A percentile compares a stretch with the other conserved stretches of the same genome.
Evolutionary conservation across 2,329 filamentous ascomycete genomes (phyloP).

Genomic region (Botryosphaeria dothidea): DNA sequence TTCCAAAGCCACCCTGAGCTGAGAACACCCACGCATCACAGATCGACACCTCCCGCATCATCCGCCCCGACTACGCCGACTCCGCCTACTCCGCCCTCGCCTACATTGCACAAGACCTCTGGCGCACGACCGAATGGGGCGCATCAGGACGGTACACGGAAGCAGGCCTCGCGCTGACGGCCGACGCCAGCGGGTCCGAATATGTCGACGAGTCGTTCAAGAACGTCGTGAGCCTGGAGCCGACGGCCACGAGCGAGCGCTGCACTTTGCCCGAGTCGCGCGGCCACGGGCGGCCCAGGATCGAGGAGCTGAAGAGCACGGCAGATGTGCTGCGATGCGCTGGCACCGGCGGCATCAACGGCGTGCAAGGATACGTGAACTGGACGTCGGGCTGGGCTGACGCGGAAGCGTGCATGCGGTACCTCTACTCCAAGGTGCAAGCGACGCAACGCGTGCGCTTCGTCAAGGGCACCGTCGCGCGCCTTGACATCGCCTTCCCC

Average conservation of each 20-base stretch:
- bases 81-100: constrained; percentile 74
- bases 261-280: constrained; percentile 27
- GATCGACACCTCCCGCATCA: constrained; percentile 62
- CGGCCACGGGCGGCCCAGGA: constrained; percentile 15
- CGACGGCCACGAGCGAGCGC: not conserved
- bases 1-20: not conserved
- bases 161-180: constrained; percentile 66
- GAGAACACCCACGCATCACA: constrained; percentile 19
- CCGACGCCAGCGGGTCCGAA: constrained; percentile 49
- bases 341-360: constrained; percentile 49
- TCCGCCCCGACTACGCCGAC: constrained; percentile 79
- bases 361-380: constrained; percentile 73
- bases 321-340: constrained; percentile 42
- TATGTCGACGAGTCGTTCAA: constrained; percentile 40
- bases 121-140: constrained; percentile 63
- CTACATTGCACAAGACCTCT: constrained; percentile 66
- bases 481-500: constrained; percentile 40
- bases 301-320: constrained; percentile 40
- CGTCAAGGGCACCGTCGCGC: constrained; percentile 50
- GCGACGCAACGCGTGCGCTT: constrained; percentile 56
- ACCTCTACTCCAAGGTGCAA: constrained; percentile 58
- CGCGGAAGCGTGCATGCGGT: constrained; percentile 69
- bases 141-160: constrained; percentile 69
- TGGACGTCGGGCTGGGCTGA: constrained; percentile 77
- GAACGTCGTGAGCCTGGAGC: constrained; percentile 36